A percentile compares a stretch with the other conserved stretches of the same genome.
These are phyloP conservation scores for Thermochaetoides thermophila DNA, from an alignment of 495 filamentous ascomycete genomes.

Conservation along the genomic window DNA sequence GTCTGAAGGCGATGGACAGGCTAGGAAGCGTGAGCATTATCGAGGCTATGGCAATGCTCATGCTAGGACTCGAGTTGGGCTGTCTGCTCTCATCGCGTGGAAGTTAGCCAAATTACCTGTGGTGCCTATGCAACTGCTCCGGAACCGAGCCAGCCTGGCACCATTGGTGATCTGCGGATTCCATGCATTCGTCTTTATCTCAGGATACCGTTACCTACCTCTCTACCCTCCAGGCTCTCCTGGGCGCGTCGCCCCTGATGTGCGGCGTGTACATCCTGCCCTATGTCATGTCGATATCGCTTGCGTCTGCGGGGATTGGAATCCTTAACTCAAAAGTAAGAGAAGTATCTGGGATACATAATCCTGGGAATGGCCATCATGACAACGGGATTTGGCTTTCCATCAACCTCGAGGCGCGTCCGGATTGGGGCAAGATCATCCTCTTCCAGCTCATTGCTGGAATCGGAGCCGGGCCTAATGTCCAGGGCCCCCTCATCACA, in stretches of 20 bases:
- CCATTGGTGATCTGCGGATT: slow-evolving; percentile 42
- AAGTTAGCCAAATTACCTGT: slow-evolving; percentile 62
- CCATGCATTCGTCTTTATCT: slow-evolving; percentile 63
- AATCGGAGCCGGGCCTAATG: slow-evolving; percentile 49
- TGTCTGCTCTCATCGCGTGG: slow-evolving; percentile 57
- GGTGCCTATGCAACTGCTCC: slow-evolving; percentile 60
- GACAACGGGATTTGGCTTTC: slow-evolving; percentile 53
- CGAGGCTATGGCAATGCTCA: slow-evolving; percentile 66
- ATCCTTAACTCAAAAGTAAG: slow-evolving; percentile 62
- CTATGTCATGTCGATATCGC: slow-evolving; percentile 52
- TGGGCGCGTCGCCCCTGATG: slow-evolving; percentile 55
- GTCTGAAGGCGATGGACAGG: slow-evolving; percentile 68
- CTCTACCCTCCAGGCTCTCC: slow-evolving; percentile 67
- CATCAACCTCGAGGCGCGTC: slow-evolving; percentile 36
- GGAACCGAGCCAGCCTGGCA: slow-evolving; percentile 41
- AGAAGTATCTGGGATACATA: slow-evolving; percentile 39
- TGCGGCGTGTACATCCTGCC: slow-evolving; percentile 72
- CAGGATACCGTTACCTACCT: slow-evolving; percentile 59
- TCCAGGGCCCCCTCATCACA: slow-evolving; percentile 66
- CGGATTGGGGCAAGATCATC: slow-evolving; percentile 45
- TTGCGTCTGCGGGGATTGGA: slow-evolving; percentile 49
- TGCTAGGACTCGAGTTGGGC: slow-evolving; percentile 67
- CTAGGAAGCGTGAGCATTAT: slow-evolving; percentile 52
- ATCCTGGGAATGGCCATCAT: slow-evolving; percentile 41
- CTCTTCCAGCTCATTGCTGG: slow-evolving; percentile 51